These are phyloP conservation scores for Moelleriella libera DNA, from an alignment of 2,329 filamentous ascomycete genomes.

Conservation along the genomic window DNA sequence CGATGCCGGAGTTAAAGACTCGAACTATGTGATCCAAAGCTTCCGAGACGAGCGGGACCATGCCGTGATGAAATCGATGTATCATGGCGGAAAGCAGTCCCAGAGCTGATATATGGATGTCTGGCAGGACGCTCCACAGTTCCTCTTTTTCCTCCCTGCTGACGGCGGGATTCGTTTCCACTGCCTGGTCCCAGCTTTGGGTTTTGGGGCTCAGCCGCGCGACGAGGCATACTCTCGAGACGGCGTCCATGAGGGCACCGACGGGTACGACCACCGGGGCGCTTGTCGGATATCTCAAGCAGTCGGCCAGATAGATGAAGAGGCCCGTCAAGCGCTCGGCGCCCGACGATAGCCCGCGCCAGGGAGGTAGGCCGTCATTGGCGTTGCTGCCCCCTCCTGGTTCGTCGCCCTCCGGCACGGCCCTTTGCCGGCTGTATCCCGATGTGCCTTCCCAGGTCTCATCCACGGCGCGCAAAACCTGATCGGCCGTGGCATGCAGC, in stretches of 20 bases:
- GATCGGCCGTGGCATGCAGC: conserved; percentile 59
- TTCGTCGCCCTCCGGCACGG: conserved; percentile 28
- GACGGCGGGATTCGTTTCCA: conserved; percentile 59
- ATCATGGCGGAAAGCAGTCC: conserved; percentile 43
- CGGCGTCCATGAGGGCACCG: conserved; percentile 52
- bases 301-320: conserved; percentile 48
- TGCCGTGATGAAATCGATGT: conserved; percentile 40
- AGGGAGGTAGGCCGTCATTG: conserved; percentile 44
- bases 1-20: conserved; percentile 48
- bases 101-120: conserved; percentile 60
- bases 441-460: conserved; percentile 68
- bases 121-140: conserved; percentile 59
- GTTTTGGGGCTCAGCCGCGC: conserved; percentile 33
- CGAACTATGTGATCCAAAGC: conserved; percentile 59
- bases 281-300: conserved; percentile 50
- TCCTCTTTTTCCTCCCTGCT: conserved; percentile 70
- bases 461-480: conserved; percentile 62
- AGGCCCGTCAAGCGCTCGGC: conserved; percentile 54
- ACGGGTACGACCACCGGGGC: conserved; percentile 52
- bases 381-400: conserved; percentile 31
- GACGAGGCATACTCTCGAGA: conserved; percentile 56
- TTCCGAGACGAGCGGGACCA: conserved; percentile 45
- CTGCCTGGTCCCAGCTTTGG: conserved; percentile 30
- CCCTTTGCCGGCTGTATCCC: conserved; percentile 27
- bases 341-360: conserved; percentile 65